Conservation (phyloP, 176 grass and related monocot genomes). For the Aegilops speltoides region DNA sequence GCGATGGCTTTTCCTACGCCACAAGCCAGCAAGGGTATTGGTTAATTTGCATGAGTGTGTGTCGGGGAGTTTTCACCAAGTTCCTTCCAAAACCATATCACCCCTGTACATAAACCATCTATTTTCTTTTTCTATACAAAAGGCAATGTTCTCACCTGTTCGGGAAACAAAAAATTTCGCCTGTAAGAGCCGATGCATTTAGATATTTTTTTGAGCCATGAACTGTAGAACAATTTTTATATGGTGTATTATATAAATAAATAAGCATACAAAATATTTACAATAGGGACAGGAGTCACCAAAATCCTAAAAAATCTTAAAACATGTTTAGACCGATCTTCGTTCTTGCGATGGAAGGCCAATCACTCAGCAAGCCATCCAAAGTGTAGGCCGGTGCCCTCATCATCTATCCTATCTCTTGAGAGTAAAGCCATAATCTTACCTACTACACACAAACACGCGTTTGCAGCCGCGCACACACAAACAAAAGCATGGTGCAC, state of each 20-base stretch:
- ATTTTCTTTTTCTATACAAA: background rate
- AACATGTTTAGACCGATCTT: no score
- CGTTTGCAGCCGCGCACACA: no score
- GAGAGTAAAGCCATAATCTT: no score
- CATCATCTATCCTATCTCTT: background rate
- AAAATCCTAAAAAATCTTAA: no score
- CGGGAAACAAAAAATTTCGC: background rate
- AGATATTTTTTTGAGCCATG: no score
- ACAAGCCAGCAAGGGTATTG: background rate
- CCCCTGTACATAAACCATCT: background rate
- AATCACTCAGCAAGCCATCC: background rate
- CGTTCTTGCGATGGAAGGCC: background rate
- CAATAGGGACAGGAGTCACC: no score
- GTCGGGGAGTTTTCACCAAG: background rate
- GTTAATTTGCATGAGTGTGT: background rate
- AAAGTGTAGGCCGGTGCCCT: background rate
- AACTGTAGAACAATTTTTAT: no score
- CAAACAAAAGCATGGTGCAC: no score
- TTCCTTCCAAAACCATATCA: background rate
- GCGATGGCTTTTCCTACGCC: background rate
- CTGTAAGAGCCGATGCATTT: no score
- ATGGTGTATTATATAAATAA: no score
- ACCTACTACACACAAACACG: no score
- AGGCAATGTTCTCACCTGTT: background rate
- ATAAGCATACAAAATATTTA: no score